phyloP scores from a whole-genome alignment of 768 basidiomycete species.

The Pholiota conissans region DNA sequence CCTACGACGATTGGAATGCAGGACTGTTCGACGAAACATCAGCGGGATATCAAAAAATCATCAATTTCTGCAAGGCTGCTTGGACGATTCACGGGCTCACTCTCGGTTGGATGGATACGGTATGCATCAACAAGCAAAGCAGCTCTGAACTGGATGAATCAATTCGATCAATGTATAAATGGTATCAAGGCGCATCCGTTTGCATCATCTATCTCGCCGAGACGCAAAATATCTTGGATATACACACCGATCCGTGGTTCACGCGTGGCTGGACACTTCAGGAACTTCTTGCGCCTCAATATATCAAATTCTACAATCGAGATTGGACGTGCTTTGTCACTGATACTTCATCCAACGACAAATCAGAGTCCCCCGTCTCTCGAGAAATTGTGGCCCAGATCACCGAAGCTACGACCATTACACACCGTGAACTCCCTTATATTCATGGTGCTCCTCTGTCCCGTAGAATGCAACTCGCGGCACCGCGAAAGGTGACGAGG shows the following conservation, averaged over 20 bases:
- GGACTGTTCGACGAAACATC: background rate
- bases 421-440: background rate
- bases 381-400: background rate
- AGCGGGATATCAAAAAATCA: background rate
- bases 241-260: background rate
- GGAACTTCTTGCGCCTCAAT: background rate
- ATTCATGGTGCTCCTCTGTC: background rate
- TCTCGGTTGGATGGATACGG: background rate
- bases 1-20: background rate
- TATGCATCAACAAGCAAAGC: conserved; percentile 2
- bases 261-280: conserved; percentile 2
- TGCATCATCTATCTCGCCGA: background rate
- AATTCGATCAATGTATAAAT: background rate
- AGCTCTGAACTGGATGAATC: conserved; percentile 1
- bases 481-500: background rate
- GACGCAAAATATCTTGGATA: background rate
- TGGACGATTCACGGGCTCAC: background rate
- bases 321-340: background rate
- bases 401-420: background rate
- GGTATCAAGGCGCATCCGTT: background rate
- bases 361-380: background rate
- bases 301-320: background rate
- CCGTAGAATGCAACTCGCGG: background rate
- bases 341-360: background rate
- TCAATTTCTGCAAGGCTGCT: background rate